Evolutionary conservation across 805 yeast genomes (phyloP).

Genomic region (Suhomyces xylopsoci): DNA sequence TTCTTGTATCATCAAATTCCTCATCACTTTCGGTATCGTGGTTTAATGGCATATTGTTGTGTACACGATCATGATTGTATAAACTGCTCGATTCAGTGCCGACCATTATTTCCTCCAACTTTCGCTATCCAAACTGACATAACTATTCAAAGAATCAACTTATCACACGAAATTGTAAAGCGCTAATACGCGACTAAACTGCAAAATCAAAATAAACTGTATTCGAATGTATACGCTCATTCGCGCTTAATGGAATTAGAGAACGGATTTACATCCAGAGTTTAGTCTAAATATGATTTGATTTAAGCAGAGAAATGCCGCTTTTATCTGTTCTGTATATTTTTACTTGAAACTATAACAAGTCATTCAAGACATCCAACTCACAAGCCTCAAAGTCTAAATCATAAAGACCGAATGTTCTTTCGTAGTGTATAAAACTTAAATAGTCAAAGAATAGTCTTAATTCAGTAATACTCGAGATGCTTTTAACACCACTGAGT

Average conservation of each 20-base stretch:
- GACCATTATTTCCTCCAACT: neutral
- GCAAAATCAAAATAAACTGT: neutral
- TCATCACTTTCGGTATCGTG: conserved; percentile 16
- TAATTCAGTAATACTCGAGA: conserved; percentile 45
- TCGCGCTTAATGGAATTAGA: neutral
- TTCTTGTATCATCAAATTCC: conserved; percentile 29
- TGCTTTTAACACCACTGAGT: conserved; percentile 38
- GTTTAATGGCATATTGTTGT: neutral
- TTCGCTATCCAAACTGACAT: neutral
- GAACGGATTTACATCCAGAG: neutral
- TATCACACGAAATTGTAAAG: neutral
- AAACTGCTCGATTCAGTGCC: conserved; percentile 2
- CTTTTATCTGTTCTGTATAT: neutral
- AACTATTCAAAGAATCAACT: neutral
- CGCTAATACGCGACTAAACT: neutral
- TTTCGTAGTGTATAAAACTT: conserved; percentile 63
- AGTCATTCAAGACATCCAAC: conserved; percentile 57
- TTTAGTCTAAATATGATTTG: neutral
- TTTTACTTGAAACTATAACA: conserved; percentile 18
- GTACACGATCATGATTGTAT: neutral
- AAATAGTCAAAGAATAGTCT: conserved; percentile 64
- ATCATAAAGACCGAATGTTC: conserved; percentile 50
- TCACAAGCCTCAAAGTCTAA: conserved; percentile 43
- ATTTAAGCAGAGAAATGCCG: neutral
- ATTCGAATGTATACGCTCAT: neutral